Base-by-base conservation (phyloP, 2,329 filamentous ascomycete genomes). In the Paracoccidioides lutzii region DNA sequence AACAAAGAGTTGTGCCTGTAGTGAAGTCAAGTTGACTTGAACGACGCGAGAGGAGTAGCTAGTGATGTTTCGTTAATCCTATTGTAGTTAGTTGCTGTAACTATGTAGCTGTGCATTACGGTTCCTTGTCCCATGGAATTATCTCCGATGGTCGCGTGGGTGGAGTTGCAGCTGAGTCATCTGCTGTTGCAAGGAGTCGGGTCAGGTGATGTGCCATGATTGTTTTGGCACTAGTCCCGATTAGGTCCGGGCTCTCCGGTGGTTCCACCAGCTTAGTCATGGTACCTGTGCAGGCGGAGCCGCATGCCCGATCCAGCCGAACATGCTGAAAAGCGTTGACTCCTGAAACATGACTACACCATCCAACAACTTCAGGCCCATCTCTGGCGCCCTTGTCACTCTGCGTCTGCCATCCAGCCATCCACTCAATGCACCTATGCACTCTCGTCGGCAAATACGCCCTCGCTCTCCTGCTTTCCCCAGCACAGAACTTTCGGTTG, bases 301-400 rank as follows among this genome's bases (percentile, higher is more conserved):
- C n/a, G 41, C 38, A 14, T 7, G 8, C 53, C 38, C 7, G 10
- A 55, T 28, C 2, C 3, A 28, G 55, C 6, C 38, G 57, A 59
- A 55, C 14, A 37, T 28, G 1, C 54, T 52, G 7, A 53, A 58
- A 56, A 30, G 32, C 53, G 44, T 2, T 42, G 38, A 40, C 53
- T 54, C 53, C 53, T 54, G 53, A 54, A 54, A 54, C 53, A 54
- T 35, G 28, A 38, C 52, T 37, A 45, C 43, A 40, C 43, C 22
- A 41, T 33, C n/a, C 37, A 40, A 14, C 33, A 35, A 14, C 35
- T 44, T 40, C 53, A 3, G 22, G 22, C 22, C 42, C 49, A 41
- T 42, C 35, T 54, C 35, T 12, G 15, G 12, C 41, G 37, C 38
- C 44, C 15, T 15, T 41, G 15, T 33, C 32, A 12, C 22, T 22